phyloP scores from a whole-genome alignment of 2,329 filamentous ascomycete genomes.

The Cyclaneusma minus region DNA sequence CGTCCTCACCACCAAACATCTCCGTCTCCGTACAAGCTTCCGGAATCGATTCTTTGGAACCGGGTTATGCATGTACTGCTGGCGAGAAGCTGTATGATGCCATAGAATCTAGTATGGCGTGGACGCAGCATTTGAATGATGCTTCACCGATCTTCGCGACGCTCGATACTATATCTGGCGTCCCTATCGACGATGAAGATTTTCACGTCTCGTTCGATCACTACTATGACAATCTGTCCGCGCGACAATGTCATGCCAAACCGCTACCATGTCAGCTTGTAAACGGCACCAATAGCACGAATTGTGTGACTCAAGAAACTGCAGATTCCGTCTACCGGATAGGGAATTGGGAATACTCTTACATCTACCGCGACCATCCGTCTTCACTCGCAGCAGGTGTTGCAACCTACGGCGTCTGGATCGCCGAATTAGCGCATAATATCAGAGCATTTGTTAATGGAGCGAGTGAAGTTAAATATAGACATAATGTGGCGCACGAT shows the following conservation, averaged over 20 bases:
- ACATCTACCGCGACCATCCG: constrained; percentile 55
- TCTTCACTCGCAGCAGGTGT: constrained; percentile 45
- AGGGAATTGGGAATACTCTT: constrained; percentile 69
- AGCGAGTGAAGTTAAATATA: constrained; percentile 33
- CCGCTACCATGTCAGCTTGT: constrained; percentile 52
- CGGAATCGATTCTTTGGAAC: constrained; percentile 58
- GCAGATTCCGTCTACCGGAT: constrained; percentile 60
- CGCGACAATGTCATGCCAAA: constrained; percentile 60
- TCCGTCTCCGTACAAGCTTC: constrained; percentile 1
- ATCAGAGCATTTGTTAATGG: constrained; percentile 36
- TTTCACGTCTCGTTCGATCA: constrained; percentile 66
- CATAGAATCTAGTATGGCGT: constrained; percentile 33
- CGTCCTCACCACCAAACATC: background rate
- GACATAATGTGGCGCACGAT: constrained; percentile 72
- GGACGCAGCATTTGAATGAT: constrained; percentile 47
- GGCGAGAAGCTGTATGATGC: constrained; percentile 26
- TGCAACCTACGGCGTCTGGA: constrained; percentile 53
- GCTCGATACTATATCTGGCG: constrained; percentile 55
- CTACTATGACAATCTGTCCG: constrained; percentile 74
- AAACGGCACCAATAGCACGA: constrained; percentile 25
- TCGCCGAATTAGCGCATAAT: constrained; percentile 55
- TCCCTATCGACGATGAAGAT: constrained; percentile 34
- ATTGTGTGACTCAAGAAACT: constrained; percentile 45
- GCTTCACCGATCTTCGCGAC: constrained; percentile 36
- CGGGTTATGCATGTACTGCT: constrained; percentile 48